Conservation (phyloP, 2,329 filamentous ascomycete genomes). For the Nemania sp. region DNA sequence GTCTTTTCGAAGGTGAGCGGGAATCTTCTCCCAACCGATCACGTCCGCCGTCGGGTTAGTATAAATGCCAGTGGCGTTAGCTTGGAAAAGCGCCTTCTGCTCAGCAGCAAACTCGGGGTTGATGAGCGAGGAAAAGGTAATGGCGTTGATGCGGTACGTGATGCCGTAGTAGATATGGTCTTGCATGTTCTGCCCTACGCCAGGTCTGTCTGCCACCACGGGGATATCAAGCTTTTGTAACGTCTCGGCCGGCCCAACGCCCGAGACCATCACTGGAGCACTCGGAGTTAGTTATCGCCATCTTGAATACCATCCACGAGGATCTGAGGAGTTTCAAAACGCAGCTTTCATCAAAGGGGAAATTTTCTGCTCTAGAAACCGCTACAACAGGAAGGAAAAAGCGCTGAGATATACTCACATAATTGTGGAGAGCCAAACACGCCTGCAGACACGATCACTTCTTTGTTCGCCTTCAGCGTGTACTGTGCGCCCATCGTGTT, state of each 20-base stretch:
- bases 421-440: constrained; percentile 72
- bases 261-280: constrained; percentile 56
- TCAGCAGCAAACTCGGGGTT: constrained; percentile 44
- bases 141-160: constrained; percentile 52
- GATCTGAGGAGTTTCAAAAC: no score
- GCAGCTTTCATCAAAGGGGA: no score
- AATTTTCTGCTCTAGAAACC: no score
- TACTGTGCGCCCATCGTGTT: constrained; percentile 34
- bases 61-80: constrained; percentile 46
- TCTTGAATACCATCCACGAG: no score
- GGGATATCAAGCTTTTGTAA: constrained; percentile 58
- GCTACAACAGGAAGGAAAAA: no score
- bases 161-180: constrained; percentile 59
- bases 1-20: constrained; percentile 39
- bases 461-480: constrained; percentile 36
- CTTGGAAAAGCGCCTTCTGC: constrained; percentile 43
- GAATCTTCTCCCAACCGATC: constrained; percentile 52
- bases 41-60: constrained; percentile 46
- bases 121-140: constrained; percentile 48
- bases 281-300: no score
- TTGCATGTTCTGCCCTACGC: constrained; percentile 71
- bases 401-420: no score
- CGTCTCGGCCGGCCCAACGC: constrained; percentile 52
- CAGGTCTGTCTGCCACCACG: constrained; percentile 65
- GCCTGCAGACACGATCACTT: constrained; percentile 69